Base-by-base conservation (phyloP, 768 basidiomycete genomes). In the Suillus alpinus region DNA sequence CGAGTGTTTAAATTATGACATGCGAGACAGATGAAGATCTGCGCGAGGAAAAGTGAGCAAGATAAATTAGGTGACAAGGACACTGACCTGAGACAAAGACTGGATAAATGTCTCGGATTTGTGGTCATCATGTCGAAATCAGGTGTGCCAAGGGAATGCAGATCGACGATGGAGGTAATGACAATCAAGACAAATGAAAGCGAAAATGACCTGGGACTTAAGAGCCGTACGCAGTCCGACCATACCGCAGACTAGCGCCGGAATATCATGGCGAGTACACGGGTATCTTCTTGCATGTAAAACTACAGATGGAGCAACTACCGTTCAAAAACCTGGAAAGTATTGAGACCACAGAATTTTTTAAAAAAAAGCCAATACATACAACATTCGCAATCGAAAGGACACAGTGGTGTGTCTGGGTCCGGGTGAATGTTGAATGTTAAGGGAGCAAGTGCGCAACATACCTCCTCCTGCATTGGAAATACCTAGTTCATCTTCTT, bases 341-440 rank as follows among this genome's bases (percentile, higher is more conserved):
- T 32, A 50, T n/a, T 34, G 46, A 36, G 49, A 13, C 31, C 39
- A 44, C n/a, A 61, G 56, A 39, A 29, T 5, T 9, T 13, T 3
- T n/a, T n/a, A n/a, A 18, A 13, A 8, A 20, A 44, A 26, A 40
- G n/a, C 40, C 39, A 41, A 26, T 50, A 78, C 91, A 75, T 67
- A 92, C 93, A 94, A 67, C 93, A 94, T 40, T 91, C 80, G 72
- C 93, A 94, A 71, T 94, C 93, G 69, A 94, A 94, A 6, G 93
- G 93, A 76, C 92, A 94, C 43, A 90, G 72, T 3, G 89, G 83
- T 0, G 92, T 93, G 71, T 91, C 92, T 94, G 74, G 32, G 39
- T 49, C 55, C 47, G 64, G 62, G 64, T 68, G 62, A 68, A 71
- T 57, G 37, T 63, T 56, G 49, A 71, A 61, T 65, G 32, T 60